These are phyloP conservation scores for Xylaria sp. DNA, from an alignment of 2,329 filamentous ascomycete species.

Conservation along the genomic window DNA sequence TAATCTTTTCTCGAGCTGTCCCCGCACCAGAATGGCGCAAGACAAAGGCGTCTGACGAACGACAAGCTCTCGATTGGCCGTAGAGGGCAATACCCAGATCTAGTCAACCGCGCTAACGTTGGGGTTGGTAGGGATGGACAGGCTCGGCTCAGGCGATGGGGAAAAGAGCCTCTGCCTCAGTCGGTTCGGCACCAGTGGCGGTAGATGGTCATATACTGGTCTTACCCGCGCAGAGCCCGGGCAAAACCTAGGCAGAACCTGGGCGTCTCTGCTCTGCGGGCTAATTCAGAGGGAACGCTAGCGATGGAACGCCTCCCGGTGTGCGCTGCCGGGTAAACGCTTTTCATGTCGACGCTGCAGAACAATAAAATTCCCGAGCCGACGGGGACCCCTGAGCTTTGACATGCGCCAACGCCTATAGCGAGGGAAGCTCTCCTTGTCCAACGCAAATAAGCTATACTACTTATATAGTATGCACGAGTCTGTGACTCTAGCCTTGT, in stretches of 20 bases:
- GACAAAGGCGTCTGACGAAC: neutral
- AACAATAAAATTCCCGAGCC: neutral
- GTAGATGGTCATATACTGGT: constrained; percentile 32
- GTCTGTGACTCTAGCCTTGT: neutral
- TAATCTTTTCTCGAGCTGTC: neutral
- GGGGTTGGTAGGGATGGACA: constrained; percentile 7
- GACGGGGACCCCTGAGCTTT: neutral
- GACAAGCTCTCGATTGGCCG: constrained; percentile 6
- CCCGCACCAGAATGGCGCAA: constrained; percentile 19
- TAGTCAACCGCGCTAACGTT: constrained; percentile 2
- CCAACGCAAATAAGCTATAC: neutral
- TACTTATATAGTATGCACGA: neutral
- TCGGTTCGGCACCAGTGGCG: constrained; percentile 38
- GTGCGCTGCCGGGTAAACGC: constrained; percentile 34
- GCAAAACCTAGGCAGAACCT: too few species aligned
- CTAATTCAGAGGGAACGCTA: too few species aligned
- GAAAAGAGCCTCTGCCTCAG: constrained; percentile 21
- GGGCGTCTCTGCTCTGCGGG: too few species aligned
- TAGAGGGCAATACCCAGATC: neutral
- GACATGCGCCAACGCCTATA: neutral
- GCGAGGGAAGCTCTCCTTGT: neutral
- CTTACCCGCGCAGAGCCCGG: too few species aligned
- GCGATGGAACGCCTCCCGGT: constrained; percentile 20
- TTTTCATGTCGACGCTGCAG: constrained; percentile 6
- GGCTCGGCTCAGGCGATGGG: constrained; percentile 28